Evolutionary conservation across 805 yeast genomes (phyloP), one percentile per base, ranked within the genome.

Genomic region (Candida dajiaensis): DNA sequence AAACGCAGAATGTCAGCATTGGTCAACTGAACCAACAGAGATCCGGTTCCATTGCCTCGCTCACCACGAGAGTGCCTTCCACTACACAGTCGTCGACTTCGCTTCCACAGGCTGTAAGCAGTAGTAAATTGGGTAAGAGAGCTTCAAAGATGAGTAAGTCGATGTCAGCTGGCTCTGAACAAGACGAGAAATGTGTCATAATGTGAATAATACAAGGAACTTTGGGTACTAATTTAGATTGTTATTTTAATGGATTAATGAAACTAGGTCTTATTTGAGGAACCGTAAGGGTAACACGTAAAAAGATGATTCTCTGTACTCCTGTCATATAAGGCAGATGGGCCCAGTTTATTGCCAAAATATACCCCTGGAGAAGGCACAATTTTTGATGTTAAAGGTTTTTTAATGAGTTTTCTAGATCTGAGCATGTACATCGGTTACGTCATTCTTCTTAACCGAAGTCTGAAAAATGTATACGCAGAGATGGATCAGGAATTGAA

Each of bases 121-220:
- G 45, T 11, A 18, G 41, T 9, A 42, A 35, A 7, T 26, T 39
- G 6, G 23, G 38, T 18, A 39, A 29, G n/a, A 38, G 38, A n/a
- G 39, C 42, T 3, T 31, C 46, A 13, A 40, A 35, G 23, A 20
- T 40, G 11, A 13, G 40, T 4, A 44, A 38, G 19, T n/a, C 28
- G 7, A 4, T 13, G 16, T 25, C 43, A 16, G n/a, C 20, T 15
- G 25, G 31, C 11, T 26, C 29, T 22, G 43, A 40, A 11, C 45
- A 42, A 6, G 51, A 48, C 7, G 53, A 50, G 38, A 50, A 50
- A 40, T 50, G 53, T 38, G 44, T 41, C 8, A 41, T 50, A 2
- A 48, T 48, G 49, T 50, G n/a, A 25, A 25, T 12, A 3, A 43
- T 6, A 16, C 12, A 33, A 33, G 20, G 36, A n/a, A 28, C 31